Conservation (phyloP, 345 rosid genomes). For the Dovyalis caffra region DNA sequence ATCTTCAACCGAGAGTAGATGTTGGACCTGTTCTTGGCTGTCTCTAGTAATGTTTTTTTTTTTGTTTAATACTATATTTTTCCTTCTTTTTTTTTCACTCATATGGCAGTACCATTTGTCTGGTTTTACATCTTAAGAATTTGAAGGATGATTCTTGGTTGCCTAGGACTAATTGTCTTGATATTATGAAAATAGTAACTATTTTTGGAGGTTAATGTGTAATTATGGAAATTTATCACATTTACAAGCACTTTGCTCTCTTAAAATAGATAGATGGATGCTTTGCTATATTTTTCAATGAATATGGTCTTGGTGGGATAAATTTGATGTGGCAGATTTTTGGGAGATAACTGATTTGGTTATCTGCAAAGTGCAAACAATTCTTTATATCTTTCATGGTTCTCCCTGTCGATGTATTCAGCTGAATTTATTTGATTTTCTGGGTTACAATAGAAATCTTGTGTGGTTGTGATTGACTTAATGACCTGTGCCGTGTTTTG, state of each 20-base stretch:
- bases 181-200: too few species aligned
- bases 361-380: not conserved
- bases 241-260: not conserved
- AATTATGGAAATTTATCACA: not conserved
- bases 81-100: not conserved
- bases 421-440: not conserved
- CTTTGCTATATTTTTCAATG: not conserved
- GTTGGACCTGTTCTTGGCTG: not conserved
- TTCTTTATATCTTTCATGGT: not conserved
- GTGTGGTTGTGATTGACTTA: not conserved
- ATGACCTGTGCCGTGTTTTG: not conserved
- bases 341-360: not conserved
- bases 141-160: not conserved
- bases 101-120: not conserved
- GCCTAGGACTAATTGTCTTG: not conserved
- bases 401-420: not conserved
- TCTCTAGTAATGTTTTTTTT: not conserved
- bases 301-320: not conserved
- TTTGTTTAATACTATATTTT: not conserved
- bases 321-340: not conserved
- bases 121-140: not conserved
- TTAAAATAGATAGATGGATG: not conserved
- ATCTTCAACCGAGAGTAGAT: conserved; percentile 15
- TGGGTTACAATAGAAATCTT: not conserved
- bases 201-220: too few species aligned